Evolutionary conservation across 2,329 filamentous ascomycete genomes (phyloP).

Genomic region (Colletotrichum eleusines): DNA sequence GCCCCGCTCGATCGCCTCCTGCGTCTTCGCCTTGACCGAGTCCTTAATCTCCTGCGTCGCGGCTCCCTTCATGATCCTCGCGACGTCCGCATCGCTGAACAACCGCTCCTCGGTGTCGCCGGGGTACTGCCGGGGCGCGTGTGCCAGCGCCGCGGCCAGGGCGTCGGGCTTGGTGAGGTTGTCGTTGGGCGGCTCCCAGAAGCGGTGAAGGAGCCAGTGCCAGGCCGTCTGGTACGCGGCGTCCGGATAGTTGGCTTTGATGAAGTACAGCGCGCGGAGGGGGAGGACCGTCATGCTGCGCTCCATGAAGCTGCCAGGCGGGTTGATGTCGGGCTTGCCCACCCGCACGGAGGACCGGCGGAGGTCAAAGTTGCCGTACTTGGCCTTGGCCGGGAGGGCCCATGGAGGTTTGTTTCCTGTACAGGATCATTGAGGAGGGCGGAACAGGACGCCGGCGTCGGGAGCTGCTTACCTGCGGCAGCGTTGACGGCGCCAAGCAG

Average conservation of each 20-base stretch:
- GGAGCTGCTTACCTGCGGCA: conserved; percentile 59
- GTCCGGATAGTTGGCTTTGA: conserved; percentile 69
- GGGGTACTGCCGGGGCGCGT: conserved; percentile 44
- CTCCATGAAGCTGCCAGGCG: conserved; percentile 59
- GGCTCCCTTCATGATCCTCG: conserved; percentile 66
- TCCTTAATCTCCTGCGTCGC: conserved; percentile 59
- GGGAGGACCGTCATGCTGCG: conserved; percentile 63
- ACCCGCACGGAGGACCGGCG: conserved; percentile 54
- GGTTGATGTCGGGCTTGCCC: conserved; percentile 52
- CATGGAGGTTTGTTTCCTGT: conserved; percentile 81
- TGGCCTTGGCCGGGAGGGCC: conserved; percentile 75
- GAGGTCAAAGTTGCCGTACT: conserved; percentile 62
- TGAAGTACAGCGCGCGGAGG: conserved; percentile 74
- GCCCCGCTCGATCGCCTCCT: conserved; percentile 71
- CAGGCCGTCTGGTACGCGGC: conserved; percentile 66
- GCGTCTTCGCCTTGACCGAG: conserved; percentile 67
- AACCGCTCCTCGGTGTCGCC: conserved; percentile 46
- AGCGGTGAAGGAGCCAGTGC: conserved; percentile 66
- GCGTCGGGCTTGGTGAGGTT: conserved; percentile 70
- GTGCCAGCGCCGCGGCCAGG: conserved; percentile 56
- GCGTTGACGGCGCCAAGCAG: conserved; percentile 77
- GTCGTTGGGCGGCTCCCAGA: conserved; percentile 71
- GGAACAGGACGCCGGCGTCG: background rate
- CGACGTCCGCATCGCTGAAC: conserved; percentile 66
- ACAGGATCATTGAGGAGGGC: background rate